Base-by-base conservation (phyloP, 257 asterid genomes). In the Primulina eburnea region DNA sequence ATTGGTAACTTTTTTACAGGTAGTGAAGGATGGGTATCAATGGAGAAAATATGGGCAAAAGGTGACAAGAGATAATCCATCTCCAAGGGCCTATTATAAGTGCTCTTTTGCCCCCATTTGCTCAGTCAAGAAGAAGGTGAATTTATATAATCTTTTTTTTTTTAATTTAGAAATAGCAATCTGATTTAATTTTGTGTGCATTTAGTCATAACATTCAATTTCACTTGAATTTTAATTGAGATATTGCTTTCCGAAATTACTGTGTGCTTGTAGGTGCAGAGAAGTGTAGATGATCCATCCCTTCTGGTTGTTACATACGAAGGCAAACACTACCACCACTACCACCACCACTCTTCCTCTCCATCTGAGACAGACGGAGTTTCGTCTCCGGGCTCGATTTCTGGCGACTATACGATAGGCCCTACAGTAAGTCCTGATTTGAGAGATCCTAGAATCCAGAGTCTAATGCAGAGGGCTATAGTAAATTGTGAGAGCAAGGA, bases 21-120 rank as follows among this genome's bases (percentile, higher is more conserved):
- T 78, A 56, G 90, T 90, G 11, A 86, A 83, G 32, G 97, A 90
- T 73, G 97, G 97, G 35, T 85, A 88, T 68, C 88, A 90, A 37
- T 90, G 97, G 97, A 60, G 94, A 68, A 90, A 90, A 76, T 88
- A 90, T 72, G 97, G 96, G 55, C 97, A 90, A 64, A 90, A 90
- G 63, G 94, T 88, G n/a, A 90, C 97, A 0, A 83, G 89, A 71
- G 96, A 87, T 69, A 90, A 90, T 70, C 92, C 97, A 4, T 88
- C 87, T 72, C 97, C 97, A 3, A 87, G 97, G 84, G 97, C 97
- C 67, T 90, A 90, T 69, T 88, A 75, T 37, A 88, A 81, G 80
- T 90, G 97, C 78, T 88, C 96, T 58, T 74, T 79, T 60, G 86
- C 96, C 52, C 97, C 94, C 30, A 6, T 78, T 78, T 90, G 97